Percentiles rank a stretch among this genome's conserved stretches.
These are phyloP conservation scores for Dillenia turbinata DNA, from an alignment of 164 flowering plant species.

Conservation along the genomic window DNA sequence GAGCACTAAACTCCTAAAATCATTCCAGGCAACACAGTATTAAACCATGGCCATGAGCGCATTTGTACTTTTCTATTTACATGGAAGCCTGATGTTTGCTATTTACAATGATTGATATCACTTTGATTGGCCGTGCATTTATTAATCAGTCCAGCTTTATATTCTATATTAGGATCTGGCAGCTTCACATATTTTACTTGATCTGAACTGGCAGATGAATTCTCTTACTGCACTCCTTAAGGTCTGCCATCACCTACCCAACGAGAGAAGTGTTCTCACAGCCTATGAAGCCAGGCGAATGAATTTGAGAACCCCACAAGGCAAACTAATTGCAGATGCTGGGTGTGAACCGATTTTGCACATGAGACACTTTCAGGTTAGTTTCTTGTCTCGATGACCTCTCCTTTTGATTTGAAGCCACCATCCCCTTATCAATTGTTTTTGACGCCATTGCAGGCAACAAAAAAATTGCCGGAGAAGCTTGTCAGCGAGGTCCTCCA, in stretches of 20 bases:
- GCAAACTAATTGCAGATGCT: constrained; percentile 78
- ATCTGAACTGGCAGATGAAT: constrained; percentile 66
- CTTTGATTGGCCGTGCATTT: too few relatives aligned
- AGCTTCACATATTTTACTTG: constrained; percentile 5
- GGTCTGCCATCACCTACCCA: constrained; percentile 72
- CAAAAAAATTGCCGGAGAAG: constrained; percentile 68
- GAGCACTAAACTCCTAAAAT: too few relatives aligned
- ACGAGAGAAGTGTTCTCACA: constrained; percentile 29
- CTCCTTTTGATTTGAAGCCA: neutral
- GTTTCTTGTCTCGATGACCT: neutral
- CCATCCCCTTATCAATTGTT: neutral
- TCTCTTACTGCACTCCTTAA: constrained; percentile 70
- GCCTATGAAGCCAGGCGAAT: constrained; percentile 71
- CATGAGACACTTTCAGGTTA: constrained; percentile 96
- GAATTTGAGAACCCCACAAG: constrained; percentile 50
- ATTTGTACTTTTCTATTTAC: too few relatives aligned
- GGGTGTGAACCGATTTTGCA: constrained; percentile 97
- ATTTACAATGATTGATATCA: too few relatives aligned
- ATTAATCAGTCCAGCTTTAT: too few relatives aligned
- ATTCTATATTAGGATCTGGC: too few relatives aligned
- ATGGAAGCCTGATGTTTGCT: too few relatives aligned
- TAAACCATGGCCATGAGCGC: too few relatives aligned
- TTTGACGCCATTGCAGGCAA: constrained; percentile 41
- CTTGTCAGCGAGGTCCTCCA: constrained; percentile 60
- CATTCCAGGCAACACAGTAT: too few relatives aligned